Conservation (phyloP, 208 protist species). For the Strigomonas culicis region DNA sequence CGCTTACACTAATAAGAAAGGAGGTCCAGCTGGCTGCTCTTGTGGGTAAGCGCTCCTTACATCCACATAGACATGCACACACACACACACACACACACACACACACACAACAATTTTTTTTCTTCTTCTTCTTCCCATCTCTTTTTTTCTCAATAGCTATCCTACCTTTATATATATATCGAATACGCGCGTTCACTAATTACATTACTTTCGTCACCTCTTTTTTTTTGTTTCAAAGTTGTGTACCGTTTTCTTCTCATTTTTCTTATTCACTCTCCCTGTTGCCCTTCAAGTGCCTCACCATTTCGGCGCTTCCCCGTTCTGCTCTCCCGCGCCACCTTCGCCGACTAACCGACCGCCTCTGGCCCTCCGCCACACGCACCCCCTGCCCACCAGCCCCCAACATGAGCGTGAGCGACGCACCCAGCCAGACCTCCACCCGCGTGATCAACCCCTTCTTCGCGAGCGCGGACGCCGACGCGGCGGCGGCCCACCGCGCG, state of each 20-base stretch:
- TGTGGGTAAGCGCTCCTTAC: too few species aligned
- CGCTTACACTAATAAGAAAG: not conserved
- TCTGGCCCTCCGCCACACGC: too few species aligned
- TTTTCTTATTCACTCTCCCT: slow-evolving; percentile 4
- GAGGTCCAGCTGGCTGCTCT: too few species aligned
- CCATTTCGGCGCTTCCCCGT: not conserved
- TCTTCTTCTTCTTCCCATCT: slow-evolving; percentile 2
- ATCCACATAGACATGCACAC: too few species aligned
- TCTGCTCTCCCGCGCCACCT: too few species aligned
- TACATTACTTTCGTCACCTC: not conserved
- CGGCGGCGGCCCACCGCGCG: not conserved
- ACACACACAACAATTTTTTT: too few species aligned
- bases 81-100: too few species aligned
- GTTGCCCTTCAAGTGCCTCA: slow-evolving; percentile 7
- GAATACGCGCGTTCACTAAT: slow-evolving; percentile 7
- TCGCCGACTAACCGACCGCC: too few species aligned
- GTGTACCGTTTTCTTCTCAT: slow-evolving; percentile 3
- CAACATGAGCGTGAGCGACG: not conserved
- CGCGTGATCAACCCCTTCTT: slow-evolving; percentile 10
- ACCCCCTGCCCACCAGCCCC: too few species aligned
- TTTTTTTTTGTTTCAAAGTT: slow-evolving; percentile 5
- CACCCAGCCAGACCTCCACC: not conserved
- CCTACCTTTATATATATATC: not conserved
- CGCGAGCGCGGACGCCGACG: not conserved
- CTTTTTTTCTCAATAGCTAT: slow-evolving; percentile 11